These are phyloP conservation scores for Chrysophaeum taylorii DNA, from an alignment of 352 stramenopile genomes.

Conservation along the genomic window DNA sequence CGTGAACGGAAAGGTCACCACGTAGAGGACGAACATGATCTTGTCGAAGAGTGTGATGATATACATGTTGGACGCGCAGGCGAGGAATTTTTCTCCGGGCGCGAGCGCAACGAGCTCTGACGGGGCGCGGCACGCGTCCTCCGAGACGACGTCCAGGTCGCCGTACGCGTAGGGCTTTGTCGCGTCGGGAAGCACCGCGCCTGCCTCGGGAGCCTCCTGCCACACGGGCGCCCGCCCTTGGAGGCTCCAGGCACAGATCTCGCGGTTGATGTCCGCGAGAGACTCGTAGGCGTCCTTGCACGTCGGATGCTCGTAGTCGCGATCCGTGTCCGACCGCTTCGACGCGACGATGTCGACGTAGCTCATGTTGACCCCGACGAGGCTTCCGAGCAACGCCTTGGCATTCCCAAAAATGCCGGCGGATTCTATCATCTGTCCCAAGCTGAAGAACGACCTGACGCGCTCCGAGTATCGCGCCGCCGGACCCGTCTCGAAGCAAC, in stretches of 20 bases:
- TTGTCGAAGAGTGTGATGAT: not conserved
- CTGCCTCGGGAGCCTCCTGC: too few species aligned
- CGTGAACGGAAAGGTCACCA: not conserved
- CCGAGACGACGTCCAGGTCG: not conserved
- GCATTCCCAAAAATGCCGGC: too few species aligned
- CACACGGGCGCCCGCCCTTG: too few species aligned
- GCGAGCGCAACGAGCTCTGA: not conserved
- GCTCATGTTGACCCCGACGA: too few species aligned
- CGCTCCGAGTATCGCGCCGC: too few species aligned
- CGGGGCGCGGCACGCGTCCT: not conserved
- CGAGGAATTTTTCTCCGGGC: not conserved
- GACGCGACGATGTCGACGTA: not conserved
- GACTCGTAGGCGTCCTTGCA: not conserved
- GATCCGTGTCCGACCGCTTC: not conserved
- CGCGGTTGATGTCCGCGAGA: too few species aligned
- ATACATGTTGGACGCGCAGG: not conserved
- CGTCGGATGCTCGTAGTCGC: not conserved
- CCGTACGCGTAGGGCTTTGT: not conserved
- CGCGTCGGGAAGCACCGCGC: not conserved
- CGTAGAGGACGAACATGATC: not conserved
- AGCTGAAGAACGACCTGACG: too few species aligned
- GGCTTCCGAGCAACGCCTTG: too few species aligned
- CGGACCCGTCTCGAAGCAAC: too few species aligned
- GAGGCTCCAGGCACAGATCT: too few species aligned
- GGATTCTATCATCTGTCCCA: too few species aligned